Percentiles rank a stretch among this genome's conserved stretches.
Conservation (phyloP, 139 green algal genomes). For the Closterium sp. region DNA sequence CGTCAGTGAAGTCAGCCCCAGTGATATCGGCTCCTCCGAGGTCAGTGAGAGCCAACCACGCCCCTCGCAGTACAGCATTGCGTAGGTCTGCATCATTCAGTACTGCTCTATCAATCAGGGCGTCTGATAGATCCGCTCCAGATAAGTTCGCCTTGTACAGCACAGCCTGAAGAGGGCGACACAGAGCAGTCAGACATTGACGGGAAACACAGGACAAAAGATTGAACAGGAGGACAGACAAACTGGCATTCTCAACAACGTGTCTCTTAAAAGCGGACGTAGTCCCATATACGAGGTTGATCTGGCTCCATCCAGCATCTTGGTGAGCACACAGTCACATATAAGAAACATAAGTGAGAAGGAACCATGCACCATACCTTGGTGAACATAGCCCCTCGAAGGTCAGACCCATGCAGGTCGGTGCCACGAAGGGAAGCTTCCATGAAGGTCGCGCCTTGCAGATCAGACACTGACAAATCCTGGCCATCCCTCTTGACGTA, state of each 20-base stretch:
- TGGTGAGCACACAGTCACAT: not conserved
- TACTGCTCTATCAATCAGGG: conserved; percentile 40
- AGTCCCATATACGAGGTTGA: not conserved
- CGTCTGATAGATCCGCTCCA: conserved; percentile 29
- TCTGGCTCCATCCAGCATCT: not conserved
- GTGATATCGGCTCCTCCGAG: conserved; percentile 39
- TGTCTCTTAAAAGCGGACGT: too few relatives aligned
- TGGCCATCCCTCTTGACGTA: conserved; percentile 1
- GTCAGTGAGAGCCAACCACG: conserved; percentile 38
- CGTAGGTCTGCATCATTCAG: conserved; percentile 26
- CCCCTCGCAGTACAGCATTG: not conserved
- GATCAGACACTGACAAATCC: conserved; percentile 8
- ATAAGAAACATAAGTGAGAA: not conserved
- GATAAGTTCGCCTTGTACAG: conserved; percentile 36
- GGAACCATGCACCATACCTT: not conserved
- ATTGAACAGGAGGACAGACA: not conserved
- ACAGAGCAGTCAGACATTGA: not conserved
- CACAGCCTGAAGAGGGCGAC: conserved; percentile 7
- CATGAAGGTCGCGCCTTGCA: conserved; percentile 34
- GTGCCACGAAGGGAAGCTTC: conserved; percentile 27
- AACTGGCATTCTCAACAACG: not conserved
- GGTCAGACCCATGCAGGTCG: conserved; percentile 24
- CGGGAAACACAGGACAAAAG: too few relatives aligned
- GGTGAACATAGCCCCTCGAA: conserved; percentile 43
- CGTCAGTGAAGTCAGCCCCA: conserved; percentile 45